Evolutionary conservation across 345 rosid genomes (phyloP).

Genomic region (Nephelium lappaceum): DNA sequence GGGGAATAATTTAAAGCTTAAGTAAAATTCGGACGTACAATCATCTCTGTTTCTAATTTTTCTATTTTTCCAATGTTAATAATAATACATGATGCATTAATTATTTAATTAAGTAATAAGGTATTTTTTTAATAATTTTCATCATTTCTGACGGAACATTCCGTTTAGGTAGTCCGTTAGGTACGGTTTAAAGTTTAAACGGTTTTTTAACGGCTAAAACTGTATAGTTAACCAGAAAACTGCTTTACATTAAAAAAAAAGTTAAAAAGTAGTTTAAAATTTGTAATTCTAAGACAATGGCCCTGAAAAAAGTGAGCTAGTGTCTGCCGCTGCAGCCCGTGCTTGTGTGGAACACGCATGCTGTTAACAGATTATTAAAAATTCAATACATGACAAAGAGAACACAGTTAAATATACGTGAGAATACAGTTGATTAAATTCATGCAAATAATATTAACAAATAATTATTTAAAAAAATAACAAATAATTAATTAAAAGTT

Average conservation of each 20-base stretch:
- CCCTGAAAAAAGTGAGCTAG: slow-evolving; percentile 9
- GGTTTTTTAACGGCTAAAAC: slow-evolving; percentile 30
- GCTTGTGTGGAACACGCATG: background rate
- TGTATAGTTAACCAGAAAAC: background rate
- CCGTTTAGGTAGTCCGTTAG: slow-evolving; percentile 5
- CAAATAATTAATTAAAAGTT: background rate
- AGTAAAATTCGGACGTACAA: background rate
- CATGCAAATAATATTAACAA: too few species aligned
- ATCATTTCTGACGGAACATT: slow-evolving; percentile 26
- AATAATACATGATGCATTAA: too few species aligned
- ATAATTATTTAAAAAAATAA: background rate
- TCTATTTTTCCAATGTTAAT: too few species aligned
- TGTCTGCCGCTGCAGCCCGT: background rate
- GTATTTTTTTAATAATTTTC: background rate
- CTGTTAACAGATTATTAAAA: background rate
- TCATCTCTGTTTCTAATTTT: too few species aligned
- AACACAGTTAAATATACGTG: background rate
- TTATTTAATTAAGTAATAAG: too few species aligned
- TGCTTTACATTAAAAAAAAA: background rate
- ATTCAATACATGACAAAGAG: background rate
- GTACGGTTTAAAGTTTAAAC: slow-evolving; percentile 22
- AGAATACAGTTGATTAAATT: background rate
- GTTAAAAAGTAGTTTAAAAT: background rate
- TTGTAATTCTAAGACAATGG: background rate
- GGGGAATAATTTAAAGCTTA: background rate